These are phyloP conservation scores for Dryas alaskensis DNA, from an alignment of 306 rosid species.

Conservation along the genomic window DNA sequence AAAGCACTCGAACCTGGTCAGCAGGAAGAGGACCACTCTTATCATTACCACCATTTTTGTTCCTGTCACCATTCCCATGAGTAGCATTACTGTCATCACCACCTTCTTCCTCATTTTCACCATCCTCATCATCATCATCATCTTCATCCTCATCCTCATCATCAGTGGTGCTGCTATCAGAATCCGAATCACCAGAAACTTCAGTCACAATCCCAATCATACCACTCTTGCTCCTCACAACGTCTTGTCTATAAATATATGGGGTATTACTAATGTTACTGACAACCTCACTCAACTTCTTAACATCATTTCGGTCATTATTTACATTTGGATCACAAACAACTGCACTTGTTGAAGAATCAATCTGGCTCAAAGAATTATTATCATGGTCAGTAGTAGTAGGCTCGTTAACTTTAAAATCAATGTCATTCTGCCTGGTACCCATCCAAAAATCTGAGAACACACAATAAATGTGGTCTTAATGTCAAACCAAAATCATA, in stretches of 20 bases:
- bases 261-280: slow-evolving; percentile 32
- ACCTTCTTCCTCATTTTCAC: slow-evolving; percentile 44
- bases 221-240: slow-evolving; percentile 61
- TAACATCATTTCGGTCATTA: slow-evolving; percentile 44
- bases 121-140: slow-evolving; percentile 35
- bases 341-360: slow-evolving; percentile 23
- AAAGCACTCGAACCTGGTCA: slow-evolving; percentile 80
- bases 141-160: slow-evolving; percentile 55
- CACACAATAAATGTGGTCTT: slow-evolving; percentile 22
- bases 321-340: slow-evolving; percentile 33
- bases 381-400: slow-evolving; percentile 31
- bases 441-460: slow-evolving; percentile 55
- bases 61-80: slow-evolving; percentile 39
- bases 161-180: slow-evolving; percentile 67
- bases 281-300: slow-evolving; percentile 33
- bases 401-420: slow-evolving; percentile 35
- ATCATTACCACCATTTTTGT: slow-evolving; percentile 28
- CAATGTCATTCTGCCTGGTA: slow-evolving; percentile 37
- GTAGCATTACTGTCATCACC: slow-evolving; percentile 34
- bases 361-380: slow-evolving; percentile 28
- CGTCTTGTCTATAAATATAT: slow-evolving; percentile 73
- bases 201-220: slow-evolving; percentile 84
- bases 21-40: slow-evolving; percentile 61
- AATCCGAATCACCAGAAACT: slow-evolving; percentile 86
- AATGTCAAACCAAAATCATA: slow-evolving; percentile 22